Conservation (phyloP, 2,329 filamentous ascomycete genomes). For the Epichloe sp. region DNA sequence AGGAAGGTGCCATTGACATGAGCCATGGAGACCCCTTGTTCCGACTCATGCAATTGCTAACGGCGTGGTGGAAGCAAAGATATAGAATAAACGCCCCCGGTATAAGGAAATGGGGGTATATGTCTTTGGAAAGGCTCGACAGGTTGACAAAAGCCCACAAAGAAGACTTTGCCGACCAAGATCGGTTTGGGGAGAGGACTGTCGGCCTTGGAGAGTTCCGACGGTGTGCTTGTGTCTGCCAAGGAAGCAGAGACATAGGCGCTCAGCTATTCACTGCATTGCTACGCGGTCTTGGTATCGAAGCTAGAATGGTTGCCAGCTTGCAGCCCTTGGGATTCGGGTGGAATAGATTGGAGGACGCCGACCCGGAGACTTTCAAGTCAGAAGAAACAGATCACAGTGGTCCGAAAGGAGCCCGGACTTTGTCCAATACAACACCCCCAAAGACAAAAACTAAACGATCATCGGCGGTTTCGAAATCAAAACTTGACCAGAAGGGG, state of each 20-base stretch:
- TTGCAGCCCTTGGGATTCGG: conserved; percentile 81
- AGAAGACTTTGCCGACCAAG: conserved; percentile 45
- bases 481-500: neutral
- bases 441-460: conserved; percentile 1
- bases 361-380: conserved; percentile 36
- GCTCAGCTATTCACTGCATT: conserved; percentile 84
- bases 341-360: conserved; percentile 79
- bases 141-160: conserved; percentile 60
- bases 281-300: conserved; percentile 65
- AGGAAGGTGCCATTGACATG: conserved; percentile 60
- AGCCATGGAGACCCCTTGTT: conserved; percentile 74
- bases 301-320: conserved; percentile 71
- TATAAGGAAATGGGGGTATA: conserved; percentile 80
- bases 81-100: conserved; percentile 69
- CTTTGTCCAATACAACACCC: conserved; percentile 5
- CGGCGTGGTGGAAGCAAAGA: conserved; percentile 76
- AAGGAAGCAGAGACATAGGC: conserved; percentile 77
- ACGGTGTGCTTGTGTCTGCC: conserved; percentile 51
- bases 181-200: conserved; percentile 65
- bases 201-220: conserved; percentile 54
- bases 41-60: conserved; percentile 60
- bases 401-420: neutral
- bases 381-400: neutral
- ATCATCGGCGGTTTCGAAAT: neutral
- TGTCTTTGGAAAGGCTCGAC: conserved; percentile 61